Evolutionary conservation across 2,329 filamentous ascomycete genomes (phyloP).

Genomic region (Sporothrix mexicana): DNA sequence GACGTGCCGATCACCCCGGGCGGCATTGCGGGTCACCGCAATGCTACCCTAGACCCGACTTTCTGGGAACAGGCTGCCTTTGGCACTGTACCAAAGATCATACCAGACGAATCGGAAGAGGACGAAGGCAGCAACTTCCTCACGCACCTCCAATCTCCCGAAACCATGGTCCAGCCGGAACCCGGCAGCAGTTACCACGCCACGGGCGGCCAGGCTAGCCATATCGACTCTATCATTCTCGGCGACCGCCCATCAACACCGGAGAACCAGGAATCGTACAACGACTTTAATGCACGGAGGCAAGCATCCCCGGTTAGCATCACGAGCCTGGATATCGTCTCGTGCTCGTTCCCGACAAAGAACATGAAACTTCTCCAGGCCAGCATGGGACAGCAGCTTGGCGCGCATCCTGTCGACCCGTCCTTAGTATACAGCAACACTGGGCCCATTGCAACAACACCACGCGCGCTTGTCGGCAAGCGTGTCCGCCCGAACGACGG

Average conservation of each 20-base stretch:
- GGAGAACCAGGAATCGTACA: constrained; percentile 43
- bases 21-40: constrained; percentile 68
- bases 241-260: constrained; percentile 57
- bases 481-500: constrained; percentile 55
- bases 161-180: constrained; percentile 29
- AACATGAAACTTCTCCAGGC: constrained; percentile 49
- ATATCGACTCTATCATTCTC: constrained; percentile 55
- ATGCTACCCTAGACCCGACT: constrained; percentile 60
- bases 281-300: constrained; percentile 43
- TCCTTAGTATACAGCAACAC: constrained; percentile 54
- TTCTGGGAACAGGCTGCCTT: constrained; percentile 59
- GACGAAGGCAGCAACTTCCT: constrained; percentile 48
- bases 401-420: constrained; percentile 62
- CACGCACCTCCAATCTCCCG: constrained; percentile 34
- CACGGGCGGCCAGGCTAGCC: constrained; percentile 50
- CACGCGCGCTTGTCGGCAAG: constrained; percentile 63
- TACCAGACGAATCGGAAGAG: constrained; percentile 54
- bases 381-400: constrained; percentile 52
- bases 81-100: constrained; percentile 52
- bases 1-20: constrained; percentile 76
- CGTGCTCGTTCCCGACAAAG: constrained; percentile 68
- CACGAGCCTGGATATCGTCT: constrained; percentile 65
- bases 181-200: constrained; percentile 40
- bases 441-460: constrained; percentile 63
- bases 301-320: constrained; percentile 62